phyloP scores from a whole-genome alignment of 768 basidiomycete species.

The Mycena alexandri region DNA sequence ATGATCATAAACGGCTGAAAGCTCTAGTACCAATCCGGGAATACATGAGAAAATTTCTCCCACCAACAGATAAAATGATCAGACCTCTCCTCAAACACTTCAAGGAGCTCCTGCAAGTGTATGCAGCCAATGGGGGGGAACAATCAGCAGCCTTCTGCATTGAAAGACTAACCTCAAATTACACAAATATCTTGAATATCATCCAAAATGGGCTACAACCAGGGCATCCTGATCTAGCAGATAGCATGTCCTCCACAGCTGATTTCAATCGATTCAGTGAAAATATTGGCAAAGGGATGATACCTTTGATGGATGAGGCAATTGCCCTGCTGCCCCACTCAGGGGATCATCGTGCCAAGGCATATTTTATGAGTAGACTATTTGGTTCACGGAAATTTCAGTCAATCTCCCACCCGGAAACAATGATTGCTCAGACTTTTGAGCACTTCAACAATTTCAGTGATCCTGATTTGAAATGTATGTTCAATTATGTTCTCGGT shows the following conservation, averaged over 20 bases:
- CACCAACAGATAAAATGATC: no score
- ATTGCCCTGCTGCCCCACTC: neutral
- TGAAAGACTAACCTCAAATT: no score
- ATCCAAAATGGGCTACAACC: no score
- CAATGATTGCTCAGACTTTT: no score
- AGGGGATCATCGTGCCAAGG: neutral
- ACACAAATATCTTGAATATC: no score
- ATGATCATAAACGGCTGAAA: no score
- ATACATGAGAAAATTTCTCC: no score
- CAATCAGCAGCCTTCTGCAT: no score
- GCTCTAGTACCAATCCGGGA: no score
- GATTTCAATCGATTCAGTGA: neutral
- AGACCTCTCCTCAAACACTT: no score
- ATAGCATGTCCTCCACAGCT: neutral
- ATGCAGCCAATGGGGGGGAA: no score
- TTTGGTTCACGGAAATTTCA: neutral
- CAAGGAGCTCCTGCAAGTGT: no score
- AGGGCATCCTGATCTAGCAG: neutral
- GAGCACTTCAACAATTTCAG: neutral
- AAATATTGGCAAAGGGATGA: neutral
- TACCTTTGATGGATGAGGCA: neutral
- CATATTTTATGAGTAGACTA: neutral
- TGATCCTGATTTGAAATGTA: conserved; percentile 3
- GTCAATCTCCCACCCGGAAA: neutral
- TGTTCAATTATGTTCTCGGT: neutral